Conservation (phyloP, 139 green algal species). For the Closterium sp. region DNA sequence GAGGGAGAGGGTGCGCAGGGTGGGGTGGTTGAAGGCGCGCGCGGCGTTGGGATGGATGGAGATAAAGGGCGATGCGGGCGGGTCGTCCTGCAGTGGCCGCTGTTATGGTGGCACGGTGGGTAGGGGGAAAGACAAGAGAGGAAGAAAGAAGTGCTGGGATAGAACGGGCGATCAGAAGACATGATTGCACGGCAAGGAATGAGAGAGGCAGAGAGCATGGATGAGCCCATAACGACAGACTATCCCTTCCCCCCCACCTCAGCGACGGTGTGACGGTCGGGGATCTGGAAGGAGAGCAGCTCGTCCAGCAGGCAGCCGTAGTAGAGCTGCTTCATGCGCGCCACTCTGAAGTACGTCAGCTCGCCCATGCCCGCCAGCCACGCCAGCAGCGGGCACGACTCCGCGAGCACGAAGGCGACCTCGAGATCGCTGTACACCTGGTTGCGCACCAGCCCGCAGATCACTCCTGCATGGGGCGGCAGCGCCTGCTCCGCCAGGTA, state of each 20-base stretch:
- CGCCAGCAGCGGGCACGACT: conserved; percentile 8
- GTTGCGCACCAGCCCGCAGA: conserved; percentile 46
- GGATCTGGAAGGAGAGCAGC: conserved; percentile 45
- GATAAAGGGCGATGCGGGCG: background rate
- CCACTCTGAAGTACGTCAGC: conserved; percentile 16
- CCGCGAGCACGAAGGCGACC: conserved; percentile 23
- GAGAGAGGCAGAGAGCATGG: too few species aligned
- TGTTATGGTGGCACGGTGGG: background rate
- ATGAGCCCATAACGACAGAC: too few species aligned
- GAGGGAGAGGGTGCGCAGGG: background rate
- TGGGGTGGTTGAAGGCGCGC: conserved; percentile 18
- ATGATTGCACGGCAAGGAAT: too few species aligned
- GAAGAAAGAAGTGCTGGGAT: background rate
- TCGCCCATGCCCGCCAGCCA: background rate
- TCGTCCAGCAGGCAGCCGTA: conserved; percentile 37
- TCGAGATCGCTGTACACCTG: conserved; percentile 48
- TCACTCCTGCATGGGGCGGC: conserved; percentile 24
- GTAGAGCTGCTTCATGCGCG: conserved; percentile 36
- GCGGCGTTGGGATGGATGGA: background rate
- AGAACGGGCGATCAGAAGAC: too few species aligned
- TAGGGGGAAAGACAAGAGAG: background rate
- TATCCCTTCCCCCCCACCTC: background rate
- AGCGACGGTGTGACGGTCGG: conserved; percentile 13
- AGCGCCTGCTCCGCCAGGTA: conserved; percentile 27
- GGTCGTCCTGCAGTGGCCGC: conserved; percentile 1